These are phyloP conservation scores for Arthrobotrys sphaeroides DNA, from an alignment of 2,329 filamentous ascomycete species.

Conservation along the genomic window DNA sequence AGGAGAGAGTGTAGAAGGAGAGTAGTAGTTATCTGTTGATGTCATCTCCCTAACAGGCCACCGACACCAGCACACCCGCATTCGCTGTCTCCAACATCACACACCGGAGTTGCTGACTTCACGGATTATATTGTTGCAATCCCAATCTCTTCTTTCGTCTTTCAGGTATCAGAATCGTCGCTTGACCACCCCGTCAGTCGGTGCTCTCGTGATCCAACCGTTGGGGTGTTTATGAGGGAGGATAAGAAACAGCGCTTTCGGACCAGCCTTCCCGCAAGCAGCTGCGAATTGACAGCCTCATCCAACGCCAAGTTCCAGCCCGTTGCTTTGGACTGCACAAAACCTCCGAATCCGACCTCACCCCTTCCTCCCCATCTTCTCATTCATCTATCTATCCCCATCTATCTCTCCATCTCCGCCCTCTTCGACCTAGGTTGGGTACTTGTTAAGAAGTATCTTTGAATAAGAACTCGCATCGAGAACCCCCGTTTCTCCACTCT, in stretches of 20 bases:
- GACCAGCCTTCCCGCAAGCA: conserved; percentile 49
- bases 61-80: neutral
- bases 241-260: conserved; percentile 27
- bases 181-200: conserved; percentile 33
- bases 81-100: neutral
- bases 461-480: conserved; percentile 36
- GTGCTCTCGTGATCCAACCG: conserved; percentile 52
- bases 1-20: neutral
- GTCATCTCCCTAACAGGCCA: conserved; percentile 27
- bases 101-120: too few relatives aligned
- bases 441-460: too few relatives aligned
- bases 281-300: neutral
- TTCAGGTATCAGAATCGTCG: neutral
- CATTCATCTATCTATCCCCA: neutral
- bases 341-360: neutral
- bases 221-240: neutral
- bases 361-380: neutral
- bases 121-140: too few relatives aligned
- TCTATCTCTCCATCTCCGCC: neutral
- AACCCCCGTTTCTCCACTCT: conserved; percentile 48
- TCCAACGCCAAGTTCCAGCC: conserved; percentile 6
- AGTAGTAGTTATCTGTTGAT: neutral
- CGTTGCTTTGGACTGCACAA: neutral
- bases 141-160: neutral
- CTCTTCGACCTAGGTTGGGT: too few relatives aligned